Base-by-base conservation (phyloP, 2,329 filamentous ascomycete genomes). In the Zymoseptoria crescenta region DNA sequence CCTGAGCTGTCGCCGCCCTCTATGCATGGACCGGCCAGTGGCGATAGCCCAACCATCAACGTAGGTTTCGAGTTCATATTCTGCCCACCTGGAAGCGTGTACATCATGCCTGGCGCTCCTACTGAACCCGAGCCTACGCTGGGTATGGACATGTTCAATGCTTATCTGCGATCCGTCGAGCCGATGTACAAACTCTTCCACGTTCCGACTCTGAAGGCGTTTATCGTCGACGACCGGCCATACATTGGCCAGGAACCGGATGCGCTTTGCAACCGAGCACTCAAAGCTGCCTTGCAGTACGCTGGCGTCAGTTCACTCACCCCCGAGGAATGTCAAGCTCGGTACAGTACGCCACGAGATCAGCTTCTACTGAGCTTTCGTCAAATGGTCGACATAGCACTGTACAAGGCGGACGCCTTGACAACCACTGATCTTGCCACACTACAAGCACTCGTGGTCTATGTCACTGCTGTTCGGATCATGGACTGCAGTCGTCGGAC, bases 341-440 rank as follows among this genome's bases (percentile, higher is more conserved):
- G 55, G 0, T 67, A 65, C 28, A 64, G 63, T 9, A 62, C 65
- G 57, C 49, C 62, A 2, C 59, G 63, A 54, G 48, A 58, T 6
- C 62, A 66, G 49, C 55, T 70, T 28, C 55, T 67, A 8, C 59
- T 61, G 4, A 63, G 67, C 41, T 71, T 67, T 51, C 59, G 65
- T 27, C 61, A 64, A 4, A 59, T 62, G 29, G 66, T 67, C 3
- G 71, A 71, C n/a, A 65, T 72, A 3, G 62, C 63, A 2, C 59
- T 73, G 9, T 66, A 70, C 9, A 68, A 71, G 48, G 68, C 67
- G 8, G 70, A 73, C 54, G 60, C 72, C 4, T 56, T 72, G 16
- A 69, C 66, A 19, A 70, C 70, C 3, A 69, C 56, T 3, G 69
- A 72, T 45, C 49, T 73, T 7, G 68, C 69, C 2, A 69, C 68